phyloP scores from a whole-genome alignment of 2,329 filamentous ascomycete species.

The Phyllosticta paracitricarpa region DNA sequence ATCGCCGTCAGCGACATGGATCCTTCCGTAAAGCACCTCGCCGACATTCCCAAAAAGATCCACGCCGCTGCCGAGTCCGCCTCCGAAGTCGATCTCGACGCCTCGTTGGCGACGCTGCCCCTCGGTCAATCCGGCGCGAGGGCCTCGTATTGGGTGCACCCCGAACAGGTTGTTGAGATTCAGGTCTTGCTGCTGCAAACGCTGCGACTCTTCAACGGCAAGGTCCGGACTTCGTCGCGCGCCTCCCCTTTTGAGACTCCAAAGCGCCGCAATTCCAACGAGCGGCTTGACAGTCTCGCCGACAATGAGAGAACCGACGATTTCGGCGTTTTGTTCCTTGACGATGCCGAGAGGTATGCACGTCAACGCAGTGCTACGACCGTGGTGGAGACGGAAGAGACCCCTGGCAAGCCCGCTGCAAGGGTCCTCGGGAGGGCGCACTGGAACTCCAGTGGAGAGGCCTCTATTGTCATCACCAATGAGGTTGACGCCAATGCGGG shows the following conservation, averaged over 20 bases:
- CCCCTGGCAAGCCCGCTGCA: slow-evolving; percentile 19
- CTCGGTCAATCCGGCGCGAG: slow-evolving; percentile 36
- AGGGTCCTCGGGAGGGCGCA: slow-evolving; percentile 25
- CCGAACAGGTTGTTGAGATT: slow-evolving; percentile 44
- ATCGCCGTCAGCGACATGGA: slow-evolving; percentile 7
- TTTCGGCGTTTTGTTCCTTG: slow-evolving; percentile 35
- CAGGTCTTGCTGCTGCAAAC: slow-evolving; percentile 43
- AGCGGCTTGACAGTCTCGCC: slow-evolving; percentile 16
- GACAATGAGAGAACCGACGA: slow-evolving; percentile 23
- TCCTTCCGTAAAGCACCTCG: background rate
- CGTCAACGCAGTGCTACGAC: slow-evolving; percentile 36
- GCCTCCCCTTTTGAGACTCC: slow-evolving; percentile 16
- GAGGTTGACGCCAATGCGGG: slow-evolving; percentile 15
- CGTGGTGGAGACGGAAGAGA: slow-evolving; percentile 30
- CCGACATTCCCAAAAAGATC: slow-evolving; percentile 20
- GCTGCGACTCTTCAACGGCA: slow-evolving; percentile 29
- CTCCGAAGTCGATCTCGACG: slow-evolving; percentile 39
- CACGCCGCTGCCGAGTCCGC: slow-evolving; percentile 29
- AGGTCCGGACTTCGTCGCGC: slow-evolving; percentile 13
- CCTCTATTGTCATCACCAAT: slow-evolving; percentile 18
- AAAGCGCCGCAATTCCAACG: slow-evolving; percentile 19
- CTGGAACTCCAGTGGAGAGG: slow-evolving; percentile 26
- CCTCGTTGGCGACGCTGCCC: slow-evolving; percentile 37
- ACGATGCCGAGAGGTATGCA: slow-evolving; percentile 38
- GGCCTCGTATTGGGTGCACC: slow-evolving; percentile 45